phyloP scores from a whole-genome alignment of 176 grass and related monocot species.

The Microstegium vimineum region DNA sequence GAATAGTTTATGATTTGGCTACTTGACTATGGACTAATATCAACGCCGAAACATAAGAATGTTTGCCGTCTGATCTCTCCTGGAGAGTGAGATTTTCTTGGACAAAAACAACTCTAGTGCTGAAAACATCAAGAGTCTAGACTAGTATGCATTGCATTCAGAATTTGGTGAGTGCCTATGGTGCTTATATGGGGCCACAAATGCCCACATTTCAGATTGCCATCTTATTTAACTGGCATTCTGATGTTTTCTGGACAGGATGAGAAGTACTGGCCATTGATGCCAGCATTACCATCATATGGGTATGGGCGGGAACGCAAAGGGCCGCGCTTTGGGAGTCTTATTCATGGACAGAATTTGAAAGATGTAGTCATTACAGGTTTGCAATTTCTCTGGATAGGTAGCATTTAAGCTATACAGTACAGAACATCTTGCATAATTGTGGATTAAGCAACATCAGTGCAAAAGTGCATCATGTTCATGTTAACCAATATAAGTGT shows the following conservation, averaged over 20 bases:
- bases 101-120: background rate
- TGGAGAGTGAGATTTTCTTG: background rate
- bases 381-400: slow-evolving; percentile 20
- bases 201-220: background rate
- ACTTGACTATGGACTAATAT: background rate
- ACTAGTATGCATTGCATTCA: background rate
- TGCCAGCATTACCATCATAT: slow-evolving; percentile 86
- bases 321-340: slow-evolving; percentile 82
- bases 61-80: background rate
- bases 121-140: background rate
- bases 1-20: background rate
- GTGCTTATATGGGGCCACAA: background rate
- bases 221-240: slow-evolving; percentile 7
- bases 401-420: background rate
- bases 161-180: background rate
- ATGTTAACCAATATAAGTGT: slow-evolving; percentile 5
- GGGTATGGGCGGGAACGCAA: slow-evolving; percentile 88
- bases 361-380: slow-evolving; percentile 88
- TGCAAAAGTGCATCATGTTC: background rate
- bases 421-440: background rate
- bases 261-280: slow-evolving; percentile 72
- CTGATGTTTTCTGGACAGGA: slow-evolving; percentile 47
- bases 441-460: slow-evolving; percentile 12
- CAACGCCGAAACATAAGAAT: background rate
- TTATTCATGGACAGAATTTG: slow-evolving; percentile 96